Percentiles rank a stretch among this genome's conserved stretches.
phyloP scores from a whole-genome alignment of 257 asterid genomes.

The Ligustrum vulgare region DNA sequence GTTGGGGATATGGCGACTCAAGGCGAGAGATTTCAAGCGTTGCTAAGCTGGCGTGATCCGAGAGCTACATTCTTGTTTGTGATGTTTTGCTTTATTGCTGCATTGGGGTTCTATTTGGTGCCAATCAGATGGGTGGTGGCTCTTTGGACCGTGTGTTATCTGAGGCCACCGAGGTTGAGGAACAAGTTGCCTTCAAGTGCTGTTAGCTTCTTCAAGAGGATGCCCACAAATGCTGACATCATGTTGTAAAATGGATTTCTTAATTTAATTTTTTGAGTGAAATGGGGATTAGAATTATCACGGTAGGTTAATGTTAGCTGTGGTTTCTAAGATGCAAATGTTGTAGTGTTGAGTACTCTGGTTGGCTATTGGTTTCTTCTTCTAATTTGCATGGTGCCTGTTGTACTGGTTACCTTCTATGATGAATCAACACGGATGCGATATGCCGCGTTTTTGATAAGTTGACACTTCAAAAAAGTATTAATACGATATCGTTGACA shows the following conservation, averaged over 20 bases:
- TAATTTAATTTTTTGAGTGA: background rate
- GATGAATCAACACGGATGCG: no score
- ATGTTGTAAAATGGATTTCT: slow-evolving; percentile 7
- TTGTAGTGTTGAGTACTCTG: background rate
- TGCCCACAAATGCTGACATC: slow-evolving; percentile 26
- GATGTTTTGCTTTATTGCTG: slow-evolving; percentile 23
- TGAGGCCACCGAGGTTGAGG: slow-evolving; percentile 29
- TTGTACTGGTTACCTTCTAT: no score
- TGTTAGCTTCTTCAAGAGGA: slow-evolving; percentile 26
- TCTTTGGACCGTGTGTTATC: slow-evolving; percentile 15
- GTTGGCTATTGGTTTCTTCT: background rate
- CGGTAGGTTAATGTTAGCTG: background rate
- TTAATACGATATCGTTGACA: no score
- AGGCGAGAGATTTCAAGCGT: slow-evolving; percentile 27
- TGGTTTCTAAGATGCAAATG: background rate
- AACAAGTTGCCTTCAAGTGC: slow-evolving; percentile 30
- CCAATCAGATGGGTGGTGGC: slow-evolving; percentile 32
- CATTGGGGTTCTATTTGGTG: slow-evolving; percentile 26
- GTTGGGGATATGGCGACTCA: slow-evolving; percentile 32
- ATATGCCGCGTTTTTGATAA: no score
- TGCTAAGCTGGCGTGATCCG: slow-evolving; percentile 29
- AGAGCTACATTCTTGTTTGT: slow-evolving; percentile 29
- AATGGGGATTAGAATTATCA: background rate
- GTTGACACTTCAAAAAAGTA: no score
- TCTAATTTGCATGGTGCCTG: background rate